Evolutionary conservation across 1,284 basidiomycete species (phyloP).

Genomic region (Neonothopanus nambi): DNA sequence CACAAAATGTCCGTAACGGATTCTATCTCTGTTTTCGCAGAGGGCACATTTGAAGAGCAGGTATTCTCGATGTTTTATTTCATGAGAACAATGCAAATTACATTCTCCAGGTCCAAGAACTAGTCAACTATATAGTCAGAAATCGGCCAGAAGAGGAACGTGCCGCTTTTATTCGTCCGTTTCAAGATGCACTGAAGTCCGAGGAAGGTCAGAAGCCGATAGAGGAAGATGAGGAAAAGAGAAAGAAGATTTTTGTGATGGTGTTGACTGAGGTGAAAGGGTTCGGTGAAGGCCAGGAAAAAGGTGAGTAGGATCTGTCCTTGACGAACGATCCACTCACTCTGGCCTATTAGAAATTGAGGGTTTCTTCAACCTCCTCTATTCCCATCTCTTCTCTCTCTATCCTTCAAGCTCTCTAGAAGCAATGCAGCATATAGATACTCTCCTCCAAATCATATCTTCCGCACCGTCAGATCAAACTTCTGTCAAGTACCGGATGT

Average conservation of each 20-base stretch:
- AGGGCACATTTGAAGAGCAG: conserved; percentile 88
- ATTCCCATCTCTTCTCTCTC: conserved; percentile 65
- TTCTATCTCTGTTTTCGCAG: conserved; percentile 83
- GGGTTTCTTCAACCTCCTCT: conserved; percentile 84
- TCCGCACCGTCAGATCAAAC: conserved; percentile 52
- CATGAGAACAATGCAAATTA: conserved; percentile 13
- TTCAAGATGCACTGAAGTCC: conserved; percentile 60
- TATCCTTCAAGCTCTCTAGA: conserved; percentile 57
- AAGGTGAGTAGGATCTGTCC: conserved; percentile 48
- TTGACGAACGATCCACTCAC: conserved; percentile 3
- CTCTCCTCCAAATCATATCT: conserved; percentile 57
- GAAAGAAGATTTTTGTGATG: conserved; percentile 54
- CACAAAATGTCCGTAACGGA: conserved; percentile 51
- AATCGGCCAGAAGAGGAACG: conserved; percentile 70
- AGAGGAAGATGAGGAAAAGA: conserved; percentile 52
- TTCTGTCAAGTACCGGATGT: conserved; percentile 73
- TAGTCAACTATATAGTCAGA: conserved; percentile 76
- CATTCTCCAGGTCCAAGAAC: conserved; percentile 68
- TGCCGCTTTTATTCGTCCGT: conserved; percentile 61
- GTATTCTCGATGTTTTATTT: conserved; percentile 37
- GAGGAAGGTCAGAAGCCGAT: conserved; percentile 54
- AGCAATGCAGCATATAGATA: conserved; percentile 47
- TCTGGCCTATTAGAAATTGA: conserved; percentile 60
- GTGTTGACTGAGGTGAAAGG: conserved; percentile 63
- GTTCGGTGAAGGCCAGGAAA: conserved; percentile 73